phyloP scores from a whole-genome alignment of 2,329 filamentous ascomycete genomes.

The Aspergillus felis region DNA sequence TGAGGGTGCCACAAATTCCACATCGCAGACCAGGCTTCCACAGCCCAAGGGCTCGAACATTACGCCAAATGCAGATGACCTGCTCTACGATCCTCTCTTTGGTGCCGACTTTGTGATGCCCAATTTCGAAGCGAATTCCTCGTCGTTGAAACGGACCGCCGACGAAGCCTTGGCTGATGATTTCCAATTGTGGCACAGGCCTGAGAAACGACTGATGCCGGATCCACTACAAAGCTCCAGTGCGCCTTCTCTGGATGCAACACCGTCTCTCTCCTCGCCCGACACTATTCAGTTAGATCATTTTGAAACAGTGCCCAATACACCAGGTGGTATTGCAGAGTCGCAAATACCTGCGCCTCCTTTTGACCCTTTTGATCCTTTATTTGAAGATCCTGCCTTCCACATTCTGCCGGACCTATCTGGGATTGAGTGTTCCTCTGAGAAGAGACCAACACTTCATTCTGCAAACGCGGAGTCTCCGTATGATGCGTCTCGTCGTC shows the following conservation, averaged over 20 bases:
- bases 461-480: background rate
- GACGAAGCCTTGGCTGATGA: constrained; percentile 20
- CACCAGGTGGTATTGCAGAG: constrained; percentile 11
- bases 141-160: constrained; percentile 20
- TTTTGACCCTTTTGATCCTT: constrained; percentile 17
- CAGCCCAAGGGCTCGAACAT: background rate
- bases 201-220: constrained; percentile 16
- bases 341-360: constrained; percentile 15
- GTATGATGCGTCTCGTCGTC: background rate
- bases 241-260: constrained; percentile 12
- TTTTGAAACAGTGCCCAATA: constrained; percentile 13
- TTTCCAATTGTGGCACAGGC: constrained; percentile 7
- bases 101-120: constrained; percentile 15
- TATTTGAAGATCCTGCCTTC: constrained; percentile 15
- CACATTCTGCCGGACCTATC: constrained; percentile 4
- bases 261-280: constrained; percentile 18
- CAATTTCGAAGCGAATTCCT: constrained; percentile 13
- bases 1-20: background rate
- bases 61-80: constrained; percentile 5
- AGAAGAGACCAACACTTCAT: background rate
- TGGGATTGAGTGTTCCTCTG: background rate
- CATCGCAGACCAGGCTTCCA: background rate
- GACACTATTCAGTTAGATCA: constrained; percentile 14
- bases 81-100: constrained; percentile 17
- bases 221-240: constrained; percentile 3